Conservation (phyloP, 106 monocot genomes). For the Cymbidium sinense region DNA sequence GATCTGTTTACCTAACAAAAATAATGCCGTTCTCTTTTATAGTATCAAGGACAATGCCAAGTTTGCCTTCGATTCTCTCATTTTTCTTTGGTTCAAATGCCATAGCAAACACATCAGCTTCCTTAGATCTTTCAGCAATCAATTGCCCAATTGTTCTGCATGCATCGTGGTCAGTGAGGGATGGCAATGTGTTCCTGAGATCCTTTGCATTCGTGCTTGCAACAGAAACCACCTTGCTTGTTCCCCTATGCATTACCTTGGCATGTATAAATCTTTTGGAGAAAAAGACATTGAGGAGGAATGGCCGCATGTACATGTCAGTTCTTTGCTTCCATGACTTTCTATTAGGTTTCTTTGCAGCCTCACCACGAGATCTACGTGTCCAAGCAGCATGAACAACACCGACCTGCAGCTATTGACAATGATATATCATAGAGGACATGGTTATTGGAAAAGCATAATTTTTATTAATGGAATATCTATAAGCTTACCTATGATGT, state of each 20-base stretch:
- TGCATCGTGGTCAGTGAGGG: slow-evolving; percentile 47
- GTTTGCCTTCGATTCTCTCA: slow-evolving; percentile 42
- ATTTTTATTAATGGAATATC: background rate
- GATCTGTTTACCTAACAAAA: slow-evolving; percentile 19
- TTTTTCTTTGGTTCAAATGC: slow-evolving; percentile 48
- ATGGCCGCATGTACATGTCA: slow-evolving; percentile 62
- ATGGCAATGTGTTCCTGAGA: slow-evolving; percentile 47
- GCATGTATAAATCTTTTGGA: slow-evolving; percentile 59
- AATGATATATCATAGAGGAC: background rate
- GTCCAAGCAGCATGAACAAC: slow-evolving; percentile 54
- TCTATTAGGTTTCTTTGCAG: slow-evolving; percentile 40
- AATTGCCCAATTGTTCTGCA: slow-evolving; percentile 48
- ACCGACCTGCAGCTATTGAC: slow-evolving; percentile 6
- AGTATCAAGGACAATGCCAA: slow-evolving; percentile 43
- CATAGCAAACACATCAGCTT: slow-evolving; percentile 54
- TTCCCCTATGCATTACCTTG: slow-evolving; percentile 54
- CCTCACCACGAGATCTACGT: slow-evolving; percentile 38
- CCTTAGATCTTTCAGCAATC: slow-evolving; percentile 54
- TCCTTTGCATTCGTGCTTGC: slow-evolving; percentile 61
- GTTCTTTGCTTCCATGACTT: slow-evolving; percentile 64
- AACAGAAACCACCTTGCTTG: slow-evolving; percentile 54
- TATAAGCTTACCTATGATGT: too few species aligned
- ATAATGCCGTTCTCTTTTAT: slow-evolving; percentile 60
- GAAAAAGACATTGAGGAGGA: slow-evolving; percentile 62
- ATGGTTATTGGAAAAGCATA: background rate